A percentile compares a stretch with the other conserved stretches of the same genome.
Conservation (phyloP, 371 early-diverging fungal species). For the Conidiobolus incongruus region DNA sequence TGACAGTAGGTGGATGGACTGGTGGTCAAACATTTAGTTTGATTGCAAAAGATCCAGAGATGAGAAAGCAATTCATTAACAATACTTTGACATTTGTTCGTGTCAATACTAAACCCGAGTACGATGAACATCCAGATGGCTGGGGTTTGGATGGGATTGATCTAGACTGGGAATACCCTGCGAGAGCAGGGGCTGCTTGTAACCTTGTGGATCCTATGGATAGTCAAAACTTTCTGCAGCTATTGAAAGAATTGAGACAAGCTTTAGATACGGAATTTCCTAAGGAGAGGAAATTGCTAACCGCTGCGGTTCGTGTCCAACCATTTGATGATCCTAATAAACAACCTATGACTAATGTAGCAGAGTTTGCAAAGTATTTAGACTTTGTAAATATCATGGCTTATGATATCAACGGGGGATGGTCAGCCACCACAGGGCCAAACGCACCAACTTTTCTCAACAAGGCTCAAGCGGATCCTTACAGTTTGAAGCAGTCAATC, state of each 20-base stretch:
- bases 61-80: constrained; percentile 24
- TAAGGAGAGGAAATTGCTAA: constrained; percentile 16
- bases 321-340: constrained; percentile 29
- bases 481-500: constrained; percentile 10
- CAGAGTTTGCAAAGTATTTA: constrained; percentile 24
- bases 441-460: constrained; percentile 36
- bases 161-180: constrained; percentile 6
- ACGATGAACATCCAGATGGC: neutral
- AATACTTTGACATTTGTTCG: constrained; percentile 10
- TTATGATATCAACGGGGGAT: constrained; percentile 30
- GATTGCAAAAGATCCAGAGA: constrained; percentile 16
- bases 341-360: constrained; percentile 25
- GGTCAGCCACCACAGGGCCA: constrained; percentile 26
- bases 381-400: constrained; percentile 32
- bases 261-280: constrained; percentile 31
- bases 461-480: constrained; percentile 12
- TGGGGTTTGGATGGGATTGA: neutral
- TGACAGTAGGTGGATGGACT: constrained; percentile 56
- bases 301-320: constrained; percentile 37
- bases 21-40: constrained; percentile 35
- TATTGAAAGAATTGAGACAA: constrained; percentile 31
- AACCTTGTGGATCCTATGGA: constrained; percentile 28
- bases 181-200: constrained; percentile 35
- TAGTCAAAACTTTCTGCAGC: constrained; percentile 24
- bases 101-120: neutral